Evolutionary conservation across 2,329 filamentous ascomycete species (phyloP).

Genomic region (Sarocladium oryzae): DNA sequence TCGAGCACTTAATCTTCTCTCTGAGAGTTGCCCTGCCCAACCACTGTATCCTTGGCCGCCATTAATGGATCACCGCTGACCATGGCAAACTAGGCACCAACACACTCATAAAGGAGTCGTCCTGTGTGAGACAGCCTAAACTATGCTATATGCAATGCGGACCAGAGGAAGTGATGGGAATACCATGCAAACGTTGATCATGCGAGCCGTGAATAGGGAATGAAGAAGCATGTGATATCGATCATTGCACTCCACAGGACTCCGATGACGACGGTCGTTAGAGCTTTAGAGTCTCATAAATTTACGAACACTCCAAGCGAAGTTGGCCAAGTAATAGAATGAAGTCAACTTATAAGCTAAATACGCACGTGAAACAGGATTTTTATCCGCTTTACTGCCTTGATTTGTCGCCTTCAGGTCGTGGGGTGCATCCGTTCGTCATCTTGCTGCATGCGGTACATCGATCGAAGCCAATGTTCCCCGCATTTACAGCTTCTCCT

Average conservation of each 20-base stretch:
- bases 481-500: not conserved
- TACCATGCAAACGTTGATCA: too few relatives aligned
- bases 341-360: not conserved
- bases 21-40: conserved; percentile 28
- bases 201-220: too few relatives aligned
- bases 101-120: too few relatives aligned
- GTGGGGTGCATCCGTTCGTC: not conserved
- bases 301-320: not conserved
- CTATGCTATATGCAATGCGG: too few relatives aligned
- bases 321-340: not conserved
- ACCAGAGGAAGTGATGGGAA: too few relatives aligned
- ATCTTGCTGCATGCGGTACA: not conserved
- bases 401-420: not conserved
- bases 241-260: not conserved
- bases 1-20: conserved; percentile 51
- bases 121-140: too few relatives aligned
- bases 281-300: not conserved
- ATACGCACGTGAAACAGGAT: not conserved
- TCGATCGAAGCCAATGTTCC: not conserved
- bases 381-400: not conserved
- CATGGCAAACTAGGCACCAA: too few relatives aligned
- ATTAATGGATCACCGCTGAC: not conserved
- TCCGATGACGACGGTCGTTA: not conserved
- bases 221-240: not conserved
- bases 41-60: not conserved